Evolutionary conservation across 2,329 filamentous ascomycete species (phyloP), one percentile per base, ranked within the genome.

Genomic region (Stagonosporopsis vannaccii): DNA sequence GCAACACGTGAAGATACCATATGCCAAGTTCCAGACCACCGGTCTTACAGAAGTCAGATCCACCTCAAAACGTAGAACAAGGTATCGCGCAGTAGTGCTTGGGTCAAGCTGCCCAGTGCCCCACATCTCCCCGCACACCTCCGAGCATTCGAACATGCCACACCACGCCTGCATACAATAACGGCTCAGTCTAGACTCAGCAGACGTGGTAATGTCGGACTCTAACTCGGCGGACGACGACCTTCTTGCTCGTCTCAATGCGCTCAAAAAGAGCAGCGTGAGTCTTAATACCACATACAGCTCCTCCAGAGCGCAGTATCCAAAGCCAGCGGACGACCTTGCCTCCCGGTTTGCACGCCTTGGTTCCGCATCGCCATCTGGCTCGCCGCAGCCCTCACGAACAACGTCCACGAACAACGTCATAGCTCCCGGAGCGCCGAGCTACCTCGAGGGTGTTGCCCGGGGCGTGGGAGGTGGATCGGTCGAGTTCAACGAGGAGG

Each of bases 191-290:
- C 19, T 23, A 25, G 9, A 7, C 30, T 23, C 30, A 13, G 8
- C 19, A 37, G 22, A 39, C 68, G 70, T 67, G 47, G 64, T 26
- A 28, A 60, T 56, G 53, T 28, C 53, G n/a, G 53, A 30, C 13
- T 52, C 62, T 23, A 51, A 46, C 35, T 59, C 63, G 9, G 37
- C 47, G 43, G 78, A 81, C 54, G 72, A 78, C 45, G 71, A 76
- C 53, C 76, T 82, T 19, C 77, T 82, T 51, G 78, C 80, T 19
- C 77, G 80, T 44, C 73, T 82, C 32, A 81, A 82, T 59, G 80
- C 80, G 13, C 72, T 82, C 43, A 81, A 80, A 62, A 76, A 77
- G 39, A 77, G 78, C 1, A 72, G 67, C 25, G 71, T 81, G 19
- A 75, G 61, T 46, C 65, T 81, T 17, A 61, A 69, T 15, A 66